Base-by-base conservation (phyloP, 129 eudicot genomes). In the Mikania micrantha region DNA sequence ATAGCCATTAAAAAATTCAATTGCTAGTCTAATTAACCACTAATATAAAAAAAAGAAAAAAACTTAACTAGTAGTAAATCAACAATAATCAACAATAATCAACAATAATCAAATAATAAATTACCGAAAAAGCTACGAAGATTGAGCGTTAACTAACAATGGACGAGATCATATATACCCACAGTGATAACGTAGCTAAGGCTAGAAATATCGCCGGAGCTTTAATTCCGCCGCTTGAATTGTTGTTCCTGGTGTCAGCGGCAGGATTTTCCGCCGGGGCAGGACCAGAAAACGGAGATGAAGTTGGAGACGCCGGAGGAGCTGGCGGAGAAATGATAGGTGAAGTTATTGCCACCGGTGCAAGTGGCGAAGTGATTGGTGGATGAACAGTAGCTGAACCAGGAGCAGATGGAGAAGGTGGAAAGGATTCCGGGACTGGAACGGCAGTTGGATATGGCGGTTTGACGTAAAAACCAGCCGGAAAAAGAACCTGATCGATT, bases 401-500 rank as follows among this genome's bases (percentile, higher is more conserved):
- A 36, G 76, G 64, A 2, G 77, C 34, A 1, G 79, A 69, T 7
- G 79, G 73, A 7, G 87, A 17, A 8, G 83, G 73, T 0, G 84
- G 82, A 3, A 83, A 71, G 5, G 64, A 56, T 66, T 66, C 90
- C 40, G 86, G 81, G n/a, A 75, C 87, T 29, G 80, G 88, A 0
- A 75, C 81, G 25, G 88, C 7, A 3, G 83, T 75, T 32, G 81
- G 82, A 1, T 84, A 19, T 5, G 82, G 84, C 20, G 74, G 25
- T 7, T 36, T 35, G 0, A 74, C 42, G 45, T 77, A 83, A n/a
- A 80, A 59, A 64, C 66, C 90, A 0, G 7, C 24, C 16, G 93
- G 93, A 7, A 84, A 79, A 28, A 91, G 96, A 58, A 91, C 60
- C 17, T 48, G 78, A 12, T 83, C 87, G 24, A 91, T 91, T n/a